Evolutionary conservation across 257 asterid genomes (phyloP).

Genomic region (Ilex asprella): DNA sequence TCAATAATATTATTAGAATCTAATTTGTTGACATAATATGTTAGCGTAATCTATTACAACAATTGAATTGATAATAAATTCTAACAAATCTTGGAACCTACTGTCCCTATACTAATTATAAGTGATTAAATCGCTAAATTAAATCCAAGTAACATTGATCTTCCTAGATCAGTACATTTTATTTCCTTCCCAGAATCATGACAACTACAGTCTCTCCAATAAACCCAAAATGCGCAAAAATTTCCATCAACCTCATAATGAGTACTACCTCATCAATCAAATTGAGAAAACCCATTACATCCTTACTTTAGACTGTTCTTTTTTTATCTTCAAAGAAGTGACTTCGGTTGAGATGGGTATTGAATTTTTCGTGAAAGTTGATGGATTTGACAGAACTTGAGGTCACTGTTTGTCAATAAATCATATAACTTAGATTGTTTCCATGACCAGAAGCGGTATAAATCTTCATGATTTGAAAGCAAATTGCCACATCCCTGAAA

Average conservation of each 20-base stretch:
- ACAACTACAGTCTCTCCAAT: constrained; percentile 23
- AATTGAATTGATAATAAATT: too few relatives aligned
- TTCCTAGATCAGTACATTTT: neutral
- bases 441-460: neutral
- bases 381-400: constrained; percentile 36
- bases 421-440: constrained; percentile 11
- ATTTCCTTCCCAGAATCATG: constrained; percentile 18
- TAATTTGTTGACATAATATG: too few relatives aligned
- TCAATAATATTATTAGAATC: too few relatives aligned
- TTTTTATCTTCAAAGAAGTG: constrained; percentile 9
- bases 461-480: neutral
- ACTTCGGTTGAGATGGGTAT: constrained; percentile 15
- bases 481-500: too few relatives aligned
- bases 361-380: constrained; percentile 21
- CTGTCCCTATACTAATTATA: too few relatives aligned
- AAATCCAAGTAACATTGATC: too few relatives aligned
- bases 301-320: constrained; percentile 19
- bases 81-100: too few relatives aligned
- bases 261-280: constrained; percentile 17
- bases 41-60: too few relatives aligned
- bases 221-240: constrained; percentile 13
- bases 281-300: constrained; percentile 1
- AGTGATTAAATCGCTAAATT: too few relatives aligned
- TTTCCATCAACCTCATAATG: constrained; percentile 12
- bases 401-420: constrained; percentile 18